Conservation (phyloP, 805 yeast genomes). For the Pichia manshurica region DNA sequence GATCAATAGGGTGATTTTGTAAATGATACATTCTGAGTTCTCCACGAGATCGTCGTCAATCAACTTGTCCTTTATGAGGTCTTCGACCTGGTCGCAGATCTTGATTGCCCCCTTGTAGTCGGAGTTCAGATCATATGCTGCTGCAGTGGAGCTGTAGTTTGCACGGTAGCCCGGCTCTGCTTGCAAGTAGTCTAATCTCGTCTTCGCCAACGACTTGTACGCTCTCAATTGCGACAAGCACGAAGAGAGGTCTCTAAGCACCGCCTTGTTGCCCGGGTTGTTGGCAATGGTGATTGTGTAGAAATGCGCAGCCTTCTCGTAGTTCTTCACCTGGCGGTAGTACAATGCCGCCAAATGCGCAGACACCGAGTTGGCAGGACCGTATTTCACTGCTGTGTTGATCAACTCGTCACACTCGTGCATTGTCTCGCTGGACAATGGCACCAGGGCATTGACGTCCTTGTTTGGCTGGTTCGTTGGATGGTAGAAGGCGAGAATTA, state of each 20-base stretch:
- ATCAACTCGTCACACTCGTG: conserved; percentile 61
- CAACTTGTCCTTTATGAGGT: conserved; percentile 60
- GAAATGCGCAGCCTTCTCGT: conserved; percentile 72
- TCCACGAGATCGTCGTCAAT: conserved; percentile 66
- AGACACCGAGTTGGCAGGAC: conserved; percentile 59
- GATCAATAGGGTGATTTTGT: conserved; percentile 60
- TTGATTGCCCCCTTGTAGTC: conserved; percentile 65
- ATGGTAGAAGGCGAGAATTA: conserved; percentile 33
- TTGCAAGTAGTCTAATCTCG: conserved; percentile 66
- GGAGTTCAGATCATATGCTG: conserved; percentile 73
- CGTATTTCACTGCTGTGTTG: conserved; percentile 53
- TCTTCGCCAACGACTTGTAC: conserved; percentile 51
- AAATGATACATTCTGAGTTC: conserved; percentile 73
- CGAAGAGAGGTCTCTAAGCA: conserved; percentile 74
- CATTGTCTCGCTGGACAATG: conserved; percentile 43
- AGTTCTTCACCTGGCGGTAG: conserved; percentile 63
- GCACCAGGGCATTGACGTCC: conserved; percentile 32
- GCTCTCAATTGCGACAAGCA: conserved; percentile 79
- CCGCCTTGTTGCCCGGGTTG: conserved; percentile 72
- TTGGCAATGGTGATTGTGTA: conserved; percentile 68
- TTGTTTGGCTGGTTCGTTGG: conserved; percentile 8
- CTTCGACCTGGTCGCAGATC: conserved; percentile 72
- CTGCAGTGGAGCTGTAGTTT: conserved; percentile 84
- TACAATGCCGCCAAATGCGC: conserved; percentile 84
- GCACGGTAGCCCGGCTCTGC: conserved; percentile 77